phyloP scores from a whole-genome alignment of 768 basidiomycete species.

The Suillus paluster region DNA sequence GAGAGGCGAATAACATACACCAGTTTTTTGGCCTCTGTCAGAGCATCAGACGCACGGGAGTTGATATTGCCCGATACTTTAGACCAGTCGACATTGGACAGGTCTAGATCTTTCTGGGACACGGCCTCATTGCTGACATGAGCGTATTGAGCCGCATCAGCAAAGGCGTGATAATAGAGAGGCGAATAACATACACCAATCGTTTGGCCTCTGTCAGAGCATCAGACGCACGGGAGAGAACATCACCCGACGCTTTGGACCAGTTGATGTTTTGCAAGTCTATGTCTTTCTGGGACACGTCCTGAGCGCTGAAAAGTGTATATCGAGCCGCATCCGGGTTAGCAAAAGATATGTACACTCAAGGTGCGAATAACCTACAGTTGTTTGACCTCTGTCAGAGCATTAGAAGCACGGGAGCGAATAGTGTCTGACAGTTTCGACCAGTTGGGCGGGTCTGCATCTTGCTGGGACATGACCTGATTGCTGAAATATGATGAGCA shows the following conservation, averaged over 20 bases:
- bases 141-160: too few relatives aligned
- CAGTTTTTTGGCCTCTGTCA: neutral
- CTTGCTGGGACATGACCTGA: neutral
- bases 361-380: neutral
- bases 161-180: neutral
- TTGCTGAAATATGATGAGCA: neutral
- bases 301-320: neutral
- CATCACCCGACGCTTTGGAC: neutral
- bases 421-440: neutral
- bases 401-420: neutral
- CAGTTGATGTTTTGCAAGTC: neutral
- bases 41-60: neutral
- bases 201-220: neutral
- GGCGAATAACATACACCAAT: neutral
- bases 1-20: neutral
- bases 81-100: neutral
- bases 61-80: neutral
- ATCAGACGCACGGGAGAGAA: neutral
- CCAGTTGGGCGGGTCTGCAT: neutral
- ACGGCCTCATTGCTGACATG: too few relatives aligned
- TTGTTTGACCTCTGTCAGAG: conserved; percentile 2
- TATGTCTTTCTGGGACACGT: neutral
- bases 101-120: too few relatives aligned
- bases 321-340: too few relatives aligned
- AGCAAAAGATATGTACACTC: neutral